A percentile compares a stretch with the other conserved stretches of the same genome.
Evolutionary conservation across 306 rosid genomes (phyloP).

Genomic region (Vigna unguiculata): DNA sequence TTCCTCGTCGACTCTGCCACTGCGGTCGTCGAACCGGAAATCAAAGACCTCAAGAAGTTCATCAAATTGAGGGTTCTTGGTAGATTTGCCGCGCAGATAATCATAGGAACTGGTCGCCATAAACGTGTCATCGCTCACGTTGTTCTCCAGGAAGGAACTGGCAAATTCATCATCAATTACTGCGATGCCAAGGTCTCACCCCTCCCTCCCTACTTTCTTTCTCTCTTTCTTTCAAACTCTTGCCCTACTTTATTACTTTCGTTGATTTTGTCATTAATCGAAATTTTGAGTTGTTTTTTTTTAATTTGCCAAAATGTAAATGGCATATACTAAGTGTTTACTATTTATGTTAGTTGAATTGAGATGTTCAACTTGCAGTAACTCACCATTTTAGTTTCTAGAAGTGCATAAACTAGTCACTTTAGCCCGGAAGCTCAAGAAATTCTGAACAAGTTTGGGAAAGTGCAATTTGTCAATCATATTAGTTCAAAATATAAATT

Average conservation of each 20-base stretch:
- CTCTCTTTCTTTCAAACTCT: not conserved
- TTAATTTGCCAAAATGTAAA: not conserved
- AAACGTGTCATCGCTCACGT: constrained; percentile 85
- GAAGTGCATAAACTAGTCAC: too few relatives aligned
- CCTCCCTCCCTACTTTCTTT: not conserved
- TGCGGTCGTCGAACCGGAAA: constrained; percentile 64
- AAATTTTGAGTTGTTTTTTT: not conserved
- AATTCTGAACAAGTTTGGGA: too few relatives aligned
- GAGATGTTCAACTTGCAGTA: too few relatives aligned
- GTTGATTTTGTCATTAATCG: not conserved
- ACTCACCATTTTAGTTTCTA: too few relatives aligned
- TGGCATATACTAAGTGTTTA: not conserved
- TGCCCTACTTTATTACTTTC: not conserved
- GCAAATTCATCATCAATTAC: constrained; percentile 83
- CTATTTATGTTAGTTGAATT: not conserved
- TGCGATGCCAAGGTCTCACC: constrained; percentile 82
- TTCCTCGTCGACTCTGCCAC: constrained; percentile 64
- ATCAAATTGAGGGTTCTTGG: constrained; percentile 92
- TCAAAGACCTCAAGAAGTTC: constrained; percentile 60
- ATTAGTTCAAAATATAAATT: too few relatives aligned
- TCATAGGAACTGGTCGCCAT: constrained; percentile 92
- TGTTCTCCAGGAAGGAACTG: constrained; percentile 88
- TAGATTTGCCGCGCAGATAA: constrained; percentile 89
- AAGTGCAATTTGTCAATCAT: too few relatives aligned
- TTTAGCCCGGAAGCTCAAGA: too few relatives aligned